Percentiles rank a stretch among this genome's conserved stretches.
Evolutionary conservation across 192 early-diverging fungal genomes (phyloP).

Genomic region (Entomortierella beljakovae): DNA sequence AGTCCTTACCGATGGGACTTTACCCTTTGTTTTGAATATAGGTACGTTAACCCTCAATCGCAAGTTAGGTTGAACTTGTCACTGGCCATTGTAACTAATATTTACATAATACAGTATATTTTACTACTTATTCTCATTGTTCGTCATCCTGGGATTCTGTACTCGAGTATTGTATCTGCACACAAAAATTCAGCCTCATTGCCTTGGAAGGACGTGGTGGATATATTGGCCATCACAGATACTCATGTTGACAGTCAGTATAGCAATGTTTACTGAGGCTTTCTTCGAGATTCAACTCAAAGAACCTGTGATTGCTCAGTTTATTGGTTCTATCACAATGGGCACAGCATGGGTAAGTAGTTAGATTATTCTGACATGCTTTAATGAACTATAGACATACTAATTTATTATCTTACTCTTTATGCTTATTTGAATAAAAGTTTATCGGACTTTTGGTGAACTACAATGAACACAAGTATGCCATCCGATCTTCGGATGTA

Average conservation of each 20-base stretch:
- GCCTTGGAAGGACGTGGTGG: conserved; percentile 31
- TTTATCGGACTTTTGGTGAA: conserved; percentile 12
- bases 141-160: not conserved
- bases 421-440: conserved; percentile 6
- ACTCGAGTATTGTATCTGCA: conserved; percentile 12
- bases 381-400: too few relatives aligned
- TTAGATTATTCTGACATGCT: not conserved
- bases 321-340: conserved; percentile 5
- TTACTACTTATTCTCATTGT: not conserved
- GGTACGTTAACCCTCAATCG: too few relatives aligned
- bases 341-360: conserved; percentile 21
- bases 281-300: not conserved
- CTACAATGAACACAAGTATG: conserved; percentile 42
- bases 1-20: conserved; percentile 25
- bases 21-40: conserved; percentile 49
- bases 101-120: not conserved
- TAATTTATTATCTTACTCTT: not conserved
- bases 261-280: conserved; percentile 8
- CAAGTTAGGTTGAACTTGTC: too few relatives aligned
- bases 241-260: not conserved
- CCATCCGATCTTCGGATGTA: conserved; percentile 43
- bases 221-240: conserved; percentile 40
- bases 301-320: not conserved
- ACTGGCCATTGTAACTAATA: not conserved
- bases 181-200: conserved; percentile 9